Conservation (phyloP, 768 basidiomycete species). For the Glaciozyma martinii region DNA sequence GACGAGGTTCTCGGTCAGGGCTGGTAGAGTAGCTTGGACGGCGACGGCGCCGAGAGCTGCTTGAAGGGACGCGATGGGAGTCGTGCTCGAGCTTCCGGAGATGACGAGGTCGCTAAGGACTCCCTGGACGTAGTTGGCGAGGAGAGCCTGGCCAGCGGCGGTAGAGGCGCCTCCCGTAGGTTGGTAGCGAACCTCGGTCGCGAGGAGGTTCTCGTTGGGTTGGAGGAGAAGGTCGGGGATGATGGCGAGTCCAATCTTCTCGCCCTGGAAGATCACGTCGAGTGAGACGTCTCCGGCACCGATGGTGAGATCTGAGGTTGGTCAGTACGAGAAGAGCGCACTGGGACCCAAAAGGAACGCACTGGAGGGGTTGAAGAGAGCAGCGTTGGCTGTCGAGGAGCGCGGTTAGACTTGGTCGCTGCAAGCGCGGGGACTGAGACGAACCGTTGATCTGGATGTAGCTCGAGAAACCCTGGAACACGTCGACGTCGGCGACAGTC, state of each 20-base stretch:
- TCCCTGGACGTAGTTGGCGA: slow-evolving; percentile 63
- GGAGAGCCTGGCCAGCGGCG: slow-evolving; percentile 48
- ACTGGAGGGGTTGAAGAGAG: slow-evolving; percentile 52
- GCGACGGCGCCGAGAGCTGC: slow-evolving; percentile 54
- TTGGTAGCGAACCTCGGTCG: slow-evolving; percentile 54
- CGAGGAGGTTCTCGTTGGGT: slow-evolving; percentile 52
- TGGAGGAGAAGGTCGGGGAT: slow-evolving; percentile 52
- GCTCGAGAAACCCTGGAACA: slow-evolving; percentile 55
- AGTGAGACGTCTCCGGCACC: slow-evolving; percentile 49
- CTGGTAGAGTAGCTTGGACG: slow-evolving; percentile 55
- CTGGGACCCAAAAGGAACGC: neutral
- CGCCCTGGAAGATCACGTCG: slow-evolving; percentile 35
- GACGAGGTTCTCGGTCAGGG: slow-evolving; percentile 56
- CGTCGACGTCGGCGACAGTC: slow-evolving; percentile 53
- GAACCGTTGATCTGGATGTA: slow-evolving; percentile 55
- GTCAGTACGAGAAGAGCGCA: neutral
- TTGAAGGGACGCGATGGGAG: slow-evolving; percentile 55
- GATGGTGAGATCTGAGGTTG: slow-evolving; percentile 39
- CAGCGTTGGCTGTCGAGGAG: slow-evolving; percentile 46
- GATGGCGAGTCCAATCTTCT: slow-evolving; percentile 54
- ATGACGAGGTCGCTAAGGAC: slow-evolving; percentile 50
- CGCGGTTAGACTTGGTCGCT: too few species aligned
- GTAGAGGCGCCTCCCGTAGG: slow-evolving; percentile 51
- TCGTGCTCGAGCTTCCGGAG: slow-evolving; percentile 50
- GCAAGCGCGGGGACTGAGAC: too few species aligned